Evolutionary conservation across 2,329 filamentous ascomycete species (phyloP).

Genomic region (Cercospora sojina): DNA sequence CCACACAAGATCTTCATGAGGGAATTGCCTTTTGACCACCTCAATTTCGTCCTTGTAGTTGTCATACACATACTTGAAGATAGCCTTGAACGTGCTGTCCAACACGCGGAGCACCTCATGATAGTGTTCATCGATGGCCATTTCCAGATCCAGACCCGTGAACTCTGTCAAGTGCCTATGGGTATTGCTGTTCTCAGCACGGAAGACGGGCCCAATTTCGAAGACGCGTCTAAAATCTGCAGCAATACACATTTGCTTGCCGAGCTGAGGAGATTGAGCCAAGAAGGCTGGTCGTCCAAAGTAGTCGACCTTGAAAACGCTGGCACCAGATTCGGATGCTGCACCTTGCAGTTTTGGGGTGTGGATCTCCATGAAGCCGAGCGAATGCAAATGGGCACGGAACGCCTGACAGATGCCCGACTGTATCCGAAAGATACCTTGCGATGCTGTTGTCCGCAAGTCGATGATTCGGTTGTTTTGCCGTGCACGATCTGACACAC

Average conservation of each 20-base stretch:
- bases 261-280: slow-evolving; percentile 86
- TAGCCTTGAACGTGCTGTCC: slow-evolving; percentile 76
- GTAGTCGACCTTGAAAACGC: slow-evolving; percentile 89
- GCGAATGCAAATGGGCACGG: slow-evolving; percentile 69
- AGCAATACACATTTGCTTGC: slow-evolving; percentile 90
- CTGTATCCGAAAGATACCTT: slow-evolving; percentile 84
- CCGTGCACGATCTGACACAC: slow-evolving; percentile 70
- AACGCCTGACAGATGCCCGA: slow-evolving; percentile 78
- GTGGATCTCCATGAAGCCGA: slow-evolving; percentile 88
- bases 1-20: slow-evolving; percentile 83
- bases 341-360: slow-evolving; percentile 88
- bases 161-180: slow-evolving; percentile 93
- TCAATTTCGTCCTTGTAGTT: slow-evolving; percentile 72
- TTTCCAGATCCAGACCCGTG: slow-evolving; percentile 88
- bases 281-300: slow-evolving; percentile 84
- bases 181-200: slow-evolving; percentile 93
- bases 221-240: slow-evolving; percentile 88
- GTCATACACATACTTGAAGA: slow-evolving; percentile 70
- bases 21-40: slow-evolving; percentile 77
- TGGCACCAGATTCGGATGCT: slow-evolving; percentile 86
- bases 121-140: slow-evolving; percentile 86
- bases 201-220: slow-evolving; percentile 86
- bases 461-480: slow-evolving; percentile 78
- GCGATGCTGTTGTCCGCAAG: slow-evolving; percentile 79
- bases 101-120: slow-evolving; percentile 80